A percentile compares a stretch with the other conserved stretches of the same genome.
These are phyloP conservation scores for Keithomyces neogunnii DNA, from an alignment of 2,329 filamentous ascomycete genomes.

Conservation along the genomic window DNA sequence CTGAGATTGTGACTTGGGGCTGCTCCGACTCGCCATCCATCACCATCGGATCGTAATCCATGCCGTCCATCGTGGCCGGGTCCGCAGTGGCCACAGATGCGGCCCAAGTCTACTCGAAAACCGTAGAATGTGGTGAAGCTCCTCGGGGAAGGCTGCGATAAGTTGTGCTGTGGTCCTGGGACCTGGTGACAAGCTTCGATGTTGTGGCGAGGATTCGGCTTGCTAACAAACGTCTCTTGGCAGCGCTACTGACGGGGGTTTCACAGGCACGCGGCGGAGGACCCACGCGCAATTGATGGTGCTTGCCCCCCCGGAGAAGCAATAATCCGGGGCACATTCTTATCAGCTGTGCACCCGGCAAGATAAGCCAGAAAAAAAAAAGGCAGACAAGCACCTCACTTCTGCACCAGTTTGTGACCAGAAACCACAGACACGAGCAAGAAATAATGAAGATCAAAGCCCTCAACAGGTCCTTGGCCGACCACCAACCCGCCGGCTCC, in stretches of 20 bases:
- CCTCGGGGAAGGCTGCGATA: background rate
- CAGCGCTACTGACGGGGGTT: too few species aligned
- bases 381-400: too few species aligned
- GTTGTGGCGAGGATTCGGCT: background rate
- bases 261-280: too few species aligned
- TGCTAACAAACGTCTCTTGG: too few species aligned
- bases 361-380: conserved; percentile 16
- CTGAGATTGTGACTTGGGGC: conserved; percentile 51
- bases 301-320: conserved; percentile 17
- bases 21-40: conserved; percentile 50
- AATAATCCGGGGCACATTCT: conserved; percentile 17
- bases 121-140: background rate
- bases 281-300: too few species aligned
- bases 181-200: background rate
- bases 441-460: conserved; percentile 53
- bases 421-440: background rate
- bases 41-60: conserved; percentile 54
- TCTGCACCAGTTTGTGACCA: too few species aligned
- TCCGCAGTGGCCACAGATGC: conserved; percentile 1
- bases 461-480: conserved; percentile 55
- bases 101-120: background rate
- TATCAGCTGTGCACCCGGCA: conserved; percentile 16
- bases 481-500: conserved; percentile 59
- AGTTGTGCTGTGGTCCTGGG: background rate
- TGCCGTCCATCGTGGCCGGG: conserved; percentile 29